A percentile compares a stretch with the other conserved stretches of the same genome.
These are phyloP conservation scores for Dryas alaskensis DNA, from an alignment of 306 rosid species.

Conservation along the genomic window DNA sequence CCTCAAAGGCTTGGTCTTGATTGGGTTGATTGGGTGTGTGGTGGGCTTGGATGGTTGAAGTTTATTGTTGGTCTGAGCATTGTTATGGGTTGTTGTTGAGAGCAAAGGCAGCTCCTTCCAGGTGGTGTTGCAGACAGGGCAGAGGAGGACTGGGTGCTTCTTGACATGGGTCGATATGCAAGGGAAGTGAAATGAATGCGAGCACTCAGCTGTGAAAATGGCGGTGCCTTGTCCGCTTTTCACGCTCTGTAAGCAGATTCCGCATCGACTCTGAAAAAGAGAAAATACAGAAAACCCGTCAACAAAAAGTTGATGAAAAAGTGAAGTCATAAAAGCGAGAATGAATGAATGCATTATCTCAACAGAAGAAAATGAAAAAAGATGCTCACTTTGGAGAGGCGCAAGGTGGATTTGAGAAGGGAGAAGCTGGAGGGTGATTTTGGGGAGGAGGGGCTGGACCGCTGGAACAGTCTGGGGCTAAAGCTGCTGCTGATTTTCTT, in stretches of 20 bases:
- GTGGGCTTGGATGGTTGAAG: neutral
- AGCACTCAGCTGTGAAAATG: slow-evolving; percentile 93
- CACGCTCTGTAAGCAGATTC: slow-evolving; percentile 74
- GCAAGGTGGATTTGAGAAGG: slow-evolving; percentile 61
- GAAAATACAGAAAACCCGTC: neutral
- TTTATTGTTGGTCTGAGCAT: slow-evolving; percentile 7
- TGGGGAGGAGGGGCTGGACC: slow-evolving; percentile 71
- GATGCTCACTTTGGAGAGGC: slow-evolving; percentile 59
- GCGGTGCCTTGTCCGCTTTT: slow-evolving; percentile 93
- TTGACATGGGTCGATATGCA: slow-evolving; percentile 69
- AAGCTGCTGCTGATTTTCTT: slow-evolving; percentile 30
- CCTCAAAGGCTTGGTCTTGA: slow-evolving; percentile 47
- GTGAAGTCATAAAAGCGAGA: neutral
- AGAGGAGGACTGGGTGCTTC: slow-evolving; percentile 49
- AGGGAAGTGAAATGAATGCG: slow-evolving; percentile 86
- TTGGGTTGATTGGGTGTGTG: slow-evolving; percentile 28
- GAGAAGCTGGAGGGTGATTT: slow-evolving; percentile 86
- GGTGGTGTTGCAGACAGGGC: slow-evolving; percentile 71
- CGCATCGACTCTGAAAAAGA: slow-evolving; percentile 71
- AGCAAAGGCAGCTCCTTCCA: slow-evolving; percentile 75
- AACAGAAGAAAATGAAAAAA: neutral
- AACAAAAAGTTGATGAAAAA: neutral
- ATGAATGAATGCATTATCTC: neutral
- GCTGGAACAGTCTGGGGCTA: slow-evolving; percentile 48
- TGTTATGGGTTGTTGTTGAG: neutral